Conservation (phyloP, 257 asterid species). For the Fraxinus cuspidata region DNA sequence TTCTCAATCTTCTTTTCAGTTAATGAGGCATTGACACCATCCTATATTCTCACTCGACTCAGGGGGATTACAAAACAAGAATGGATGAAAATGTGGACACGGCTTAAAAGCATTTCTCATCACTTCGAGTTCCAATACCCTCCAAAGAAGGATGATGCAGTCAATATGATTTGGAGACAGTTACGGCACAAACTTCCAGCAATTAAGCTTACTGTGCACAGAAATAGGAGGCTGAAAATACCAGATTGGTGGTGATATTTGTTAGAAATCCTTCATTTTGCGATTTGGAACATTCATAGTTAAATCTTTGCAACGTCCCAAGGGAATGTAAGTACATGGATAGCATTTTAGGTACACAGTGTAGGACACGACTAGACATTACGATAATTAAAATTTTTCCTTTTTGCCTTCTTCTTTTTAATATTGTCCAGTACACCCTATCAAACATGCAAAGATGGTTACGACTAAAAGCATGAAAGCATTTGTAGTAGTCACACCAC, state of each 20-base stretch:
- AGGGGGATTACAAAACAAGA: conserved; percentile 49
- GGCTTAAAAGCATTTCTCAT: conserved; percentile 59
- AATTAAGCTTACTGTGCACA: conserved; percentile 66
- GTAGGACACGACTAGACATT: not conserved
- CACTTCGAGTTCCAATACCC: conserved; percentile 89
- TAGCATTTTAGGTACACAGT: not conserved
- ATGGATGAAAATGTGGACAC: conserved; percentile 80
- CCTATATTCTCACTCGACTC: conserved; percentile 64
- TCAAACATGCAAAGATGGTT: not conserved
- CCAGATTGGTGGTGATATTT: conserved; percentile 90
- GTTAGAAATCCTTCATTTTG: conserved; percentile 7
- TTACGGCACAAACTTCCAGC: conserved; percentile 69
- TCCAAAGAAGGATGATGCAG: conserved; percentile 75
- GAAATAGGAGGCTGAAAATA: conserved; percentile 76
- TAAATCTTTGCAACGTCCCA: not conserved
- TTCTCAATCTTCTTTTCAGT: conserved; percentile 83
- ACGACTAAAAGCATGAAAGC: not conserved
- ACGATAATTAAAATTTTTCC: not conserved
- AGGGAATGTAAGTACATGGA: not conserved
- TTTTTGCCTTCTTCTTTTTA: not conserved
- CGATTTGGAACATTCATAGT: conserved; percentile 43
- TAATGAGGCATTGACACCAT: conserved; percentile 59
- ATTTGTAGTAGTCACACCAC: not conserved
- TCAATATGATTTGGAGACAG: conserved; percentile 91
- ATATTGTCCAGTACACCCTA: not conserved